Conservation (phyloP, 306 rosid species). For the Pterocarpus santalinus region DNA sequence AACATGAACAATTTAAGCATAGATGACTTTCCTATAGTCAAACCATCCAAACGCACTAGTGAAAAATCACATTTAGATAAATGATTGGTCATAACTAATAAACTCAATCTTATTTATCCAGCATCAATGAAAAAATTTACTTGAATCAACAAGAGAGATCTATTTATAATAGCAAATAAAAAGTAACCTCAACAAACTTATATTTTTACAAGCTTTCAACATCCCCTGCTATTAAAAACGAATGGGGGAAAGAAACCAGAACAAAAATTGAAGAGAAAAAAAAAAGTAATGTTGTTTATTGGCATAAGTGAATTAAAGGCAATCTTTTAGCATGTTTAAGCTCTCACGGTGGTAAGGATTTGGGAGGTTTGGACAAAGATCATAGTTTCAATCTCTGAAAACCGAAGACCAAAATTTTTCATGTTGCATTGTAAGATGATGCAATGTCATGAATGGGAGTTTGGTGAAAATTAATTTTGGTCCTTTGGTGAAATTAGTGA, state of each 20-base stretch:
- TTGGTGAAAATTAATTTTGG: conserved; percentile 10
- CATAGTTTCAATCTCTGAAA: neutral
- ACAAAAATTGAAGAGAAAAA: conserved; percentile 30
- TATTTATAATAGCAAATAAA: conserved; percentile 34
- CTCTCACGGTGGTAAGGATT: conserved; percentile 20
- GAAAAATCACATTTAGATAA: too few species aligned
- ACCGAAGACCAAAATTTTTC: neutral
- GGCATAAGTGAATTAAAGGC: conserved; percentile 46
- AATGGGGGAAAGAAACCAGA: conserved; percentile 42
- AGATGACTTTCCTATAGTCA: too few species aligned
- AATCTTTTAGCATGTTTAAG: conserved; percentile 16
- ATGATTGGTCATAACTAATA: too few species aligned
- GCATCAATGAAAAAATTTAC: neutral
- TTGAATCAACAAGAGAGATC: conserved; percentile 1
- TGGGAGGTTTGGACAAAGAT: conserved; percentile 11
- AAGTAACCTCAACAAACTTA: conserved; percentile 26
- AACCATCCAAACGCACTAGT: too few species aligned
- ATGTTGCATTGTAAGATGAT: conserved; percentile 6
- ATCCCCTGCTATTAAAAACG: conserved; percentile 43
- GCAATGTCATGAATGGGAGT: conserved; percentile 16
- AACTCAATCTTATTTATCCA: conserved; percentile 36
- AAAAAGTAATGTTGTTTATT: conserved; percentile 16
- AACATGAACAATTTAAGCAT: too few species aligned
- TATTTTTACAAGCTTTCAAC: conserved; percentile 52
- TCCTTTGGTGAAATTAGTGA: conserved; percentile 12